Conservation (phyloP, 306 rosid species). For the Trifolium pratense region DNA sequence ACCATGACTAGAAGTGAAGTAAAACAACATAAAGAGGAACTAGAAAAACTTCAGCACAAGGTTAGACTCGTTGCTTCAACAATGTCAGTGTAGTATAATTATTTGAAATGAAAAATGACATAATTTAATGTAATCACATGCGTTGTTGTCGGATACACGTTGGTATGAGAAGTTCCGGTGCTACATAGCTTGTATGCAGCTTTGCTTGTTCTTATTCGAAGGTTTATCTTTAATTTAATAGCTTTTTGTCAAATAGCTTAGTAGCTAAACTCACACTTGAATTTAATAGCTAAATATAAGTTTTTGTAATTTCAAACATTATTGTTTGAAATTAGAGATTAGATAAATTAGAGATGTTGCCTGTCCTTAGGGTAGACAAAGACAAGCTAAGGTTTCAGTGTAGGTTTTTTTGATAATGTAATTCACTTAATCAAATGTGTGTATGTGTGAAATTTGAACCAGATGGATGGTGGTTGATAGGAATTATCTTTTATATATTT, state of each 20-base stretch:
- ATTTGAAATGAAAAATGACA: too few relatives aligned
- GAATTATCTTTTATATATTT: constrained; percentile 18
- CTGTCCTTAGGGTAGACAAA: neutral
- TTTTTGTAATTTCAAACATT: constrained; percentile 1
- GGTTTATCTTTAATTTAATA: neutral
- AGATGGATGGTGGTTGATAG: constrained; percentile 21
- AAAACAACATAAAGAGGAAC: constrained; percentile 69
- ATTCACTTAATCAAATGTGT: constrained; percentile 7
- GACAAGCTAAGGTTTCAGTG: constrained; percentile 5
- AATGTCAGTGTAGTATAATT: too few relatives aligned
- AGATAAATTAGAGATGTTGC: constrained; percentile 6
- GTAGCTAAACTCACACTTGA: too few relatives aligned
- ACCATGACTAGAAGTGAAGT: constrained; percentile 52
- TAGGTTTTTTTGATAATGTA: constrained; percentile 35
- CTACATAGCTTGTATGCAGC: neutral
- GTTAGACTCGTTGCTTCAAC: constrained; percentile 42
- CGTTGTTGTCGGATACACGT: too few relatives aligned
- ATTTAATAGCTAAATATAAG: neutral
- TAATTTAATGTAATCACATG: too few relatives aligned
- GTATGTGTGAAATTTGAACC: constrained; percentile 14
- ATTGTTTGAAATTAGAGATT: neutral
- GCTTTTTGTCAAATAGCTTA: too few relatives aligned
- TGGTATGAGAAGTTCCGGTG: too few relatives aligned
- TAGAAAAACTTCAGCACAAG: constrained; percentile 71
- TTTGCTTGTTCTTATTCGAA: constrained; percentile 28